These are phyloP conservation scores for Candida multigemmis DNA, from an alignment of 805 yeast species.

Conservation along the genomic window DNA sequence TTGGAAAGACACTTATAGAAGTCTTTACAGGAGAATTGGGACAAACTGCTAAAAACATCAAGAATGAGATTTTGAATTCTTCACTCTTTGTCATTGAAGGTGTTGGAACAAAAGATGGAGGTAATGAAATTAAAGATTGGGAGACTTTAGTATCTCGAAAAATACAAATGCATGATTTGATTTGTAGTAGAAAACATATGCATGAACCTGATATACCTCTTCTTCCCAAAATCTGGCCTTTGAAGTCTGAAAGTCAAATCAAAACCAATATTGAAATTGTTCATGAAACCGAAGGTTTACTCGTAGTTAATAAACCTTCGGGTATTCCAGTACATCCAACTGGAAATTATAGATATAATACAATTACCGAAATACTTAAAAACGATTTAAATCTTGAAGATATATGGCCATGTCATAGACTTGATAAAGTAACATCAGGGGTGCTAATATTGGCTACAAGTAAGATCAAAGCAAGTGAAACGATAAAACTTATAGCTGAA, in stretches of 20 bases:
- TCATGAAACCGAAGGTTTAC: conserved; percentile 22
- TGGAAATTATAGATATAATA: conserved; percentile 33
- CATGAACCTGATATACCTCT: conserved; percentile 37
- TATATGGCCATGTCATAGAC: conserved; percentile 39
- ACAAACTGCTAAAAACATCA: conserved; percentile 13
- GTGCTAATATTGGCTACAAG: conserved; percentile 34
- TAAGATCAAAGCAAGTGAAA: conserved; percentile 17
- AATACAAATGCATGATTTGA: conserved; percentile 16
- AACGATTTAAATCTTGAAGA: conserved; percentile 13
- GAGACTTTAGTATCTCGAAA: conserved; percentile 5
- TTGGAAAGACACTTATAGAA: conserved; percentile 19
- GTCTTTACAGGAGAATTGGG: conserved; percentile 26
- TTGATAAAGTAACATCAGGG: conserved; percentile 47
- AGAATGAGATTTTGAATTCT: conserved; percentile 14
- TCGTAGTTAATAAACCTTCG: conserved; percentile 42
- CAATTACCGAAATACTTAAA: conserved; percentile 33
- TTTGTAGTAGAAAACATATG: conserved; percentile 24
- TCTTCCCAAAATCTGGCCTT: no score
- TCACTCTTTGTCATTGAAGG: conserved; percentile 15
- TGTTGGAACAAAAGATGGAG: conserved; percentile 10
- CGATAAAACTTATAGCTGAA: conserved; percentile 24
- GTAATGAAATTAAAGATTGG: conserved; percentile 12
- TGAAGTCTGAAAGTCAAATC: conserved; percentile 4
- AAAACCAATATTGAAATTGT: conserved; percentile 15
- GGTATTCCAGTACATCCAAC: conserved; percentile 51